Base-by-base conservation (phyloP, 2,329 filamentous ascomycete species). In the Neofusicoccum sp. region DNA sequence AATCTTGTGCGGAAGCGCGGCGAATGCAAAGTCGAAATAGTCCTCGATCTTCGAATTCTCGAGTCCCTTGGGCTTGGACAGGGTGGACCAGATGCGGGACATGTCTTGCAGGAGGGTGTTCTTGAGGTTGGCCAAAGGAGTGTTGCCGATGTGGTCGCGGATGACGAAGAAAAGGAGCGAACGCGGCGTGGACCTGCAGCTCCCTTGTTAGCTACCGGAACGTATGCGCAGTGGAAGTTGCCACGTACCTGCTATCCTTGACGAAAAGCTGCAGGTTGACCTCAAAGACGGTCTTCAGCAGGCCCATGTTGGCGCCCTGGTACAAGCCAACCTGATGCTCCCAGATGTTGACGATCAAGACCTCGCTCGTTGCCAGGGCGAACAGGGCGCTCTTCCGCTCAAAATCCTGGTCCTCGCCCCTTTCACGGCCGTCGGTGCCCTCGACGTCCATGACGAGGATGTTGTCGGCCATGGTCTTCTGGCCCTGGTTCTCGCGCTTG, bases 381-480 rank as follows among this genome's bases (percentile, higher is more conserved):
- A 99, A 99, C 20, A 99, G 84, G 26, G 95, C 95, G 75, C 93
- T 97, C 81, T 99, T 99, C 71, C 95, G 86, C 83, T 99, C 95
- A 76, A 99, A 99, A 74, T 99, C 95, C 76, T 99, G 95, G 73
- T 99, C 95, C 76, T 99, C 95, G 65, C 95, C 95, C 66, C 95
- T 85, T 79, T 99, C 95, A 67, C 95, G 87, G 57, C 95, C 95
- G 74, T 99, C 95, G 9, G 95, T 98, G 67, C 95, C 95, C 77
- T 99, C 95, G 44, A 99, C 95, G 72, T 99, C 95, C 95, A 99
- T 99, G 68, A 99, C 95, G 64, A 99, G 81, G 69, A 99, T 97
- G 76, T 99, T 99, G 70, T 96, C 91, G 59, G 93, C 93, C 92
- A 98, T 97, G 65, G 80, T 81, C 65, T 69, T 70, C 4, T 40